These are phyloP conservation scores for Sisymbrium irio DNA, from an alignment of 345 rosid species.

Conservation along the genomic window DNA sequence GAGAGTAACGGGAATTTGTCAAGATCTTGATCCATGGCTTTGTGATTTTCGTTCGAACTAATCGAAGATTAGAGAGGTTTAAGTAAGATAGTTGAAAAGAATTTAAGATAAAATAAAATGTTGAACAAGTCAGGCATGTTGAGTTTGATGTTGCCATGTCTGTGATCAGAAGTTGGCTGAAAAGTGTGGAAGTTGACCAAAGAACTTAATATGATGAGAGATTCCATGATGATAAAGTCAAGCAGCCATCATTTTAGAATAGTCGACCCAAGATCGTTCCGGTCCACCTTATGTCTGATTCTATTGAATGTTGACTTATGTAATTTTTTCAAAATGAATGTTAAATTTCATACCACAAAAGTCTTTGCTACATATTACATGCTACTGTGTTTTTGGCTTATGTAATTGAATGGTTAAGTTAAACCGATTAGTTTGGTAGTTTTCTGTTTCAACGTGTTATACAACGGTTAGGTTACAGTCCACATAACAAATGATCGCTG, in stretches of 20 bases:
- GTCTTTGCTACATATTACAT: no score
- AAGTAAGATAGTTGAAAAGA: background rate
- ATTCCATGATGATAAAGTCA: background rate
- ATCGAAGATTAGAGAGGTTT: slow-evolving; percentile 6
- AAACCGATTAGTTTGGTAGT: background rate
- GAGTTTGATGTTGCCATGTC: slow-evolving; percentile 28
- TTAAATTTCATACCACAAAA: no score
- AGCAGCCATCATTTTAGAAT: background rate
- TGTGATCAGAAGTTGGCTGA: background rate
- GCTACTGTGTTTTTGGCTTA: no score
- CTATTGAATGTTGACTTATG: background rate
- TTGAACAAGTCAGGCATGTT: slow-evolving; percentile 24
- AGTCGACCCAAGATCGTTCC: background rate
- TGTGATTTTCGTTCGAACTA: background rate
- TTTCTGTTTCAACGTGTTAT: background rate
- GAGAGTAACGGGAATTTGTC: slow-evolving; percentile 56
- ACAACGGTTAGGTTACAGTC: background rate
- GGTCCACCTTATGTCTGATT: background rate
- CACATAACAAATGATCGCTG: no score
- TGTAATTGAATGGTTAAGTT: background rate
- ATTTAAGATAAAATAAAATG: background rate
- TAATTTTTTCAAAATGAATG: no score
- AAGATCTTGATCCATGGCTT: slow-evolving; percentile 54
- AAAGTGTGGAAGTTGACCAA: background rate
- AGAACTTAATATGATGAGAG: background rate